Evolutionary conservation across 1,284 basidiomycete species (phyloP), one percentile per base, ranked within the genome.

Genomic region (Cryptococcus sp.): DNA sequence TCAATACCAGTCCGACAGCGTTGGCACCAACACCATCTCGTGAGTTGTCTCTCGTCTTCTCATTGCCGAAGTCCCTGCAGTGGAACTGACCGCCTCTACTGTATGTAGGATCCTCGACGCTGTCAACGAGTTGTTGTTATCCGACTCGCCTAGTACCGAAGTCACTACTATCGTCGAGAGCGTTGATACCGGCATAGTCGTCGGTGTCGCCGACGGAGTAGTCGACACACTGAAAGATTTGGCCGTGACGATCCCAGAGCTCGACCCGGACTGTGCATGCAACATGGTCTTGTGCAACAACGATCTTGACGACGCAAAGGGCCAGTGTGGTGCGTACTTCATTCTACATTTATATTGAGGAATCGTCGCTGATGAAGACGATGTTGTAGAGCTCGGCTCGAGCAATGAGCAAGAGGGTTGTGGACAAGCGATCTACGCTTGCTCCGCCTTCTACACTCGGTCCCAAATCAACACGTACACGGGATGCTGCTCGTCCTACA

Each of bases 201-300:
- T 46, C 16, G 53, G 53, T 3, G 34, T 54, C 38, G 41, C 46
- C 17, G 46, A 54, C 20, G 53, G 53, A n/a, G 46, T 41, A 15
- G 46, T 48, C 3, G 46, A 22, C 22, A 29, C 22, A 3, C 25
- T 54, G 6, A 54, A 54, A 19, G 26, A 46, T 25, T 38, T 54
- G n/a, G 53, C 45, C 3, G 53, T 47, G 23, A 54, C 53, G n/a
- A 29, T 54, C 22, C 53, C 46, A 37, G 45, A 49, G 26, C 45
- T 54, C 34, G 46, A 48, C 26, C 45, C 44, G 22, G 46, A 54
- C 45, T 54, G 53, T 26, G 46, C 46, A 17, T 54, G 53, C 26
- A 54, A 54, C 20, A 37, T 54, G 20, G 53, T 54, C 5, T 45
- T 46, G 25, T 54, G 53, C 29, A 54, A 54, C 46, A 47, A 46